A percentile compares a stretch with the other conserved stretches of the same genome.
Conservation (phyloP, 2,329 filamentous ascomycete genomes). For the Aspergillus calidoustus region DNA sequence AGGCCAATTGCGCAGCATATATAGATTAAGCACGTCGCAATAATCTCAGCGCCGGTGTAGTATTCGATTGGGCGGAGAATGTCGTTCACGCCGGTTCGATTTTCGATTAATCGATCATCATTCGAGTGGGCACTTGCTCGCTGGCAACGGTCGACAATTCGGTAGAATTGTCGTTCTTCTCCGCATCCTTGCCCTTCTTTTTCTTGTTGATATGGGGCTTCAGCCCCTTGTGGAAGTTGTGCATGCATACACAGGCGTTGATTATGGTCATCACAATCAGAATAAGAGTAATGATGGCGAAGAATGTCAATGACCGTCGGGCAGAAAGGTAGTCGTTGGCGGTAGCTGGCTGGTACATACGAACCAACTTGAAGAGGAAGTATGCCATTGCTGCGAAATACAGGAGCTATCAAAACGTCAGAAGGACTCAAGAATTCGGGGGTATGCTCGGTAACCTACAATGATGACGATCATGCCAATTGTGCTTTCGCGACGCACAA, state of each 20-base stretch:
- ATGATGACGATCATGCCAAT: conserved; percentile 78
- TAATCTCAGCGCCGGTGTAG: conserved; percentile 5
- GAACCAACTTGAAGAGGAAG: conserved; percentile 96
- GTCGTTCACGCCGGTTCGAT: not conserved
- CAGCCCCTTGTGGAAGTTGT: conserved; percentile 87
- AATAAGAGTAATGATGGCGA: conserved; percentile 89
- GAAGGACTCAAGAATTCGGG: not conserved
- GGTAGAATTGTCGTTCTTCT: conserved; percentile 42
- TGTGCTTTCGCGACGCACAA: conserved; percentile 81
- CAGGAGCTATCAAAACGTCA: conserved; percentile 58
- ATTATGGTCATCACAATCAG: conserved; percentile 86
- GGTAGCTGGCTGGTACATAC: conserved; percentile 79
- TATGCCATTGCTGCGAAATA: conserved; percentile 90
- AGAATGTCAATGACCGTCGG: conserved; percentile 84
- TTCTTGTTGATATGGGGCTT: conserved; percentile 79
- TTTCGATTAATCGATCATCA: conserved; percentile 50
- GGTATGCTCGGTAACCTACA: conserved; percentile 44
- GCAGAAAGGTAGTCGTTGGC: conserved; percentile 72
- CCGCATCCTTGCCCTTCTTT: conserved; percentile 57
- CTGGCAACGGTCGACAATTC: conserved; percentile 43
- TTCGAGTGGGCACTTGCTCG: conserved; percentile 44
- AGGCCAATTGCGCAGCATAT: conserved; percentile 20
- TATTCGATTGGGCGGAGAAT: conserved; percentile 17
- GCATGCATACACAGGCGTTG: conserved; percentile 84
- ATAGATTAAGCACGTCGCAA: conserved; percentile 9